Conservation (phyloP, 352 stramenopile species). For the Pythium dissotocum region DNA sequence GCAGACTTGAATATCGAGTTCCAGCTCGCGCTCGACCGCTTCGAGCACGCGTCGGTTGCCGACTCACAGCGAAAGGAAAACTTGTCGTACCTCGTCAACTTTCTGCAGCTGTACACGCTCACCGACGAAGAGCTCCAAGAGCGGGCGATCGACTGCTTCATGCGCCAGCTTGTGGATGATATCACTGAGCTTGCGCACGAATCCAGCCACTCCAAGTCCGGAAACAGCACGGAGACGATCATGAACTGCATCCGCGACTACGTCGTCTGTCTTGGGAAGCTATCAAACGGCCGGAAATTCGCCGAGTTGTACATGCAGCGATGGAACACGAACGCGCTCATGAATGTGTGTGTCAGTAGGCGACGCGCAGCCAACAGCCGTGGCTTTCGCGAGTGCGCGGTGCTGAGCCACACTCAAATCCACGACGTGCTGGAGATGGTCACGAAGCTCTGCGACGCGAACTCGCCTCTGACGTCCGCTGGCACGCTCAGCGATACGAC, state of each 20-base stretch:
- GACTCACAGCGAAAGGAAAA: constrained; percentile 33
- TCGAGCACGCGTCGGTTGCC: constrained; percentile 28
- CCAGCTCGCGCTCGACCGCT: constrained; percentile 40
- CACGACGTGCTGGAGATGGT: constrained; percentile 36
- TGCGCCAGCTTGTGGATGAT: constrained; percentile 42
- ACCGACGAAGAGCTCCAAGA: constrained; percentile 51
- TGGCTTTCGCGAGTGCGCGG: constrained; percentile 42
- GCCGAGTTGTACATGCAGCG: constrained; percentile 48
- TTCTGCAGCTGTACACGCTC: constrained; percentile 61
- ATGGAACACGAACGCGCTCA: constrained; percentile 49
- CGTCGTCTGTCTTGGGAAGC: constrained; percentile 40
- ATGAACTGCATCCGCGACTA: constrained; percentile 26
- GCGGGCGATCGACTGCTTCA: constrained; percentile 52
- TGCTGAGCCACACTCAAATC: constrained; percentile 36
- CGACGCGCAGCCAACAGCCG: constrained; percentile 38
- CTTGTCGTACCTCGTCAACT: constrained; percentile 61
- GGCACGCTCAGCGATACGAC: constrained; percentile 21
- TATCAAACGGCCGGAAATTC: constrained; percentile 43
- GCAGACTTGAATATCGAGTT: constrained; percentile 72
- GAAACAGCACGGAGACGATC: neutral
- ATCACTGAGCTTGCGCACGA: constrained; percentile 12
- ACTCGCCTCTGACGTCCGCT: constrained; percentile 4
- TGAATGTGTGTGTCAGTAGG: constrained; percentile 42
- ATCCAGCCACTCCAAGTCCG: constrained; percentile 12
- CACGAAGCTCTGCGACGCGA: constrained; percentile 11